A percentile compares a stretch with the other conserved stretches of the same genome.
Conservation (phyloP, 2,329 filamentous ascomycete genomes). For the Lachnellula suecica region DNA sequence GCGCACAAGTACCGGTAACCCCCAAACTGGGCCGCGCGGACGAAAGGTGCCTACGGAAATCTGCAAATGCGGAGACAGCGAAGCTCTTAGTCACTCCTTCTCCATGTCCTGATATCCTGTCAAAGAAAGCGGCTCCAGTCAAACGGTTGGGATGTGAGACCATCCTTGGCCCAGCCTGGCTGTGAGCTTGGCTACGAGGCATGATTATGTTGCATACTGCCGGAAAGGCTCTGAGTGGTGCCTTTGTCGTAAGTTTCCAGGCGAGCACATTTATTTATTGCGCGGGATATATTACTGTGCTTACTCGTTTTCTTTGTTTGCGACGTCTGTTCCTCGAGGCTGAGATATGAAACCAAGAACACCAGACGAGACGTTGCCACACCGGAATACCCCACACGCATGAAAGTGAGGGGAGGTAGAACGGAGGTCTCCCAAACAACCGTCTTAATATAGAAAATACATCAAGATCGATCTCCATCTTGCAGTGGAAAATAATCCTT, state of each 20-base stretch:
- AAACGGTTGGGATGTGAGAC: neutral
- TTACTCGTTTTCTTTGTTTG: conserved; percentile 9
- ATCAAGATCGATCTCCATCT: too few species aligned
- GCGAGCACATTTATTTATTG: too few species aligned
- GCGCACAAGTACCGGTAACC: too few species aligned
- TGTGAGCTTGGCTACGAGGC: neutral
- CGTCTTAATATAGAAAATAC: neutral
- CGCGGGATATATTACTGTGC: too few species aligned
- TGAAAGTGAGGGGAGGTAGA: conserved; percentile 11
- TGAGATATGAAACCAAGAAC: conserved; percentile 16
- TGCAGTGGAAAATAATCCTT: too few species aligned
- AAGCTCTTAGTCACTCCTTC: neutral
- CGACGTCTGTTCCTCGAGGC: conserved; percentile 8
- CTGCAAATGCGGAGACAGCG: neutral
- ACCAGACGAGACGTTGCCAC: conserved; percentile 11
- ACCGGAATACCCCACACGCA: conserved; percentile 15
- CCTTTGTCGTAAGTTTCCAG: too few species aligned
- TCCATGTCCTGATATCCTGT: neutral
- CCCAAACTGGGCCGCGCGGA: neutral
- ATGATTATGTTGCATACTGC: conserved; percentile 1
- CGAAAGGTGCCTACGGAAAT: neutral
- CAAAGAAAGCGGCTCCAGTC: conserved; percentile 1
- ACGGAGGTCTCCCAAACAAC: conserved; percentile 3
- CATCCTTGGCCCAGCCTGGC: neutral
- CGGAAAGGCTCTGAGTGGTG: neutral